Evolutionary conservation across 352 stramenopile species (phyloP), one percentile per base, ranked within the genome.

Genomic region (Phytopythium chamaehyphon): DNA sequence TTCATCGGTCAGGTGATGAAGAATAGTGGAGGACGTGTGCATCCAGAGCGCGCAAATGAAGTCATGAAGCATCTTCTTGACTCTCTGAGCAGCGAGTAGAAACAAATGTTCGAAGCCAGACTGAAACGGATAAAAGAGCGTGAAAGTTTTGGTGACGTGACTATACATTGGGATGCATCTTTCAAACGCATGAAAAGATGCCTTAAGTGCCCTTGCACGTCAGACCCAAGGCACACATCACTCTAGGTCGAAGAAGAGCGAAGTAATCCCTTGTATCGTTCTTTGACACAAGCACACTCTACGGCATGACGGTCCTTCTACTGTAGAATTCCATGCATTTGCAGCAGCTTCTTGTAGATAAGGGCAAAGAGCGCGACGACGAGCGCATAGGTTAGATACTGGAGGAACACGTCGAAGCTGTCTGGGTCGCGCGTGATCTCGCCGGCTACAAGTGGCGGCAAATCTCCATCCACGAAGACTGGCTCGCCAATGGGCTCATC

Each of bases 1-100:
- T 98, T 98, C 61, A 80, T 97, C 36, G 95, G 95, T 10, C 93
- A 98, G 56, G 73, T 95, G 16, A 98, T 98, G 91, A 89, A 88
- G 62, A 65, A 66, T 5, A 95, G 83, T 55, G 64, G 78, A 43
- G 92, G 93, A 3, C 96, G 92, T 59, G 95, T 91, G 38, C 76
- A 98, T 53, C 83, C 81, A 6, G 78, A 89, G 59, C 74, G 66
- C 48, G 74, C 77, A 18, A 89, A 88, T 53, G 62, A 54, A 44
- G 74, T 84, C 49, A 84, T 91, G 74, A 72, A 81, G 55, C 45
- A 71, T 23, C 53, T 83, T 16, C 51, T 91, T 3, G 53, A 72
- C 14, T 45, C 66, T 19, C 37, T 60, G 61, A 66, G 40, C 53
- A 52, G 28, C 36, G 65, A 59, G 62, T 69, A 54, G 66, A 44